These are phyloP conservation scores for Fusarium liriodendri DNA, from an alignment of 2,329 filamentous ascomycete genomes.

Conservation along the genomic window DNA sequence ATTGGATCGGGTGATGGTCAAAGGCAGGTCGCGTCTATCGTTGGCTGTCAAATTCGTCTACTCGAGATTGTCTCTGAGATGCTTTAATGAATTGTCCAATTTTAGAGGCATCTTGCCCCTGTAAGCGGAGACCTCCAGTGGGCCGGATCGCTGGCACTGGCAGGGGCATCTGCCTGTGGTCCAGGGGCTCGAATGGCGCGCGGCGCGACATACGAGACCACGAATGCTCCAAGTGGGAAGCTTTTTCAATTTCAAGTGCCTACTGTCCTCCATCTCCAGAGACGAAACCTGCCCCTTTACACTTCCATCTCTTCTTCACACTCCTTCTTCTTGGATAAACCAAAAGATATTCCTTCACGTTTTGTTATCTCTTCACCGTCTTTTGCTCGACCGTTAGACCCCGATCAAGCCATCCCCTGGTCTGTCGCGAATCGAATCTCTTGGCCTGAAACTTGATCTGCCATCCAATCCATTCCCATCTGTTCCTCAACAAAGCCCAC, in stretches of 20 bases:
- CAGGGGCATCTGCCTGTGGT: conserved; percentile 23
- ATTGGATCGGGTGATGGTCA: not conserved
- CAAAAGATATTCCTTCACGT: not conserved
- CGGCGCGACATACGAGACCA: conserved; percentile 15
- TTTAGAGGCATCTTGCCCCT: conserved; percentile 31
- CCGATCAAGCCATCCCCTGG: conserved; percentile 30
- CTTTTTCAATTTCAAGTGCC: conserved; percentile 31
- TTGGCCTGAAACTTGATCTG: conserved; percentile 34
- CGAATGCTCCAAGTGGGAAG: conserved; percentile 26
- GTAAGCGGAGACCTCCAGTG: conserved; percentile 33
- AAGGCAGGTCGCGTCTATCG: conserved; percentile 3
- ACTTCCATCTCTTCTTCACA: conserved; percentile 6
- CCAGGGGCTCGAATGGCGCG: conserved; percentile 30
- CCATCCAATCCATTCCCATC: conserved; percentile 2
- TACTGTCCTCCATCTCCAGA: not conserved
- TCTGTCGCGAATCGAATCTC: conserved; percentile 24
- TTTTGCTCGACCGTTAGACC: conserved; percentile 17
- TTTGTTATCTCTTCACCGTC: conserved; percentile 27
- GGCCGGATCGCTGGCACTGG: conserved; percentile 33
- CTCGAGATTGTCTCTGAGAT: conserved; percentile 8
- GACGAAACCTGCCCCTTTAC: conserved; percentile 35
- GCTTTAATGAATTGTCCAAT: conserved; percentile 24
- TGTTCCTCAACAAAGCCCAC: conserved; percentile 30
- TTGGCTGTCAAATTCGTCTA: conserved; percentile 23
- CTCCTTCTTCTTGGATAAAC: conserved; percentile 8